A percentile compares a stretch with the other conserved stretches of the same genome.
Conservation (phyloP, 768 basidiomycete genomes). For the Lyophyllum semitale region DNA sequence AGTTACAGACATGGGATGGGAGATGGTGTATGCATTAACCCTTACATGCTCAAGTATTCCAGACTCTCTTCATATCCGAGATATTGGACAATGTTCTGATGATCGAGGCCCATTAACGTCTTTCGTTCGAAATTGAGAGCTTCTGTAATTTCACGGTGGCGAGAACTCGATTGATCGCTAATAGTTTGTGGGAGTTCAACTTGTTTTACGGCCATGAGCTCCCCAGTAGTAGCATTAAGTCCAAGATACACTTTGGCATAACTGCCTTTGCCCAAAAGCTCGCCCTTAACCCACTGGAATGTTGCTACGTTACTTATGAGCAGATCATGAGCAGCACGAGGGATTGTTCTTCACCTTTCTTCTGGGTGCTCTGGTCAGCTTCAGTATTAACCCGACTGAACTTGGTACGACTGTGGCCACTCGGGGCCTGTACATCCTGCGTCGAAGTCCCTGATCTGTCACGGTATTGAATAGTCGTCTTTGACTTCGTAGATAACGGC, state of each 20-base stretch:
- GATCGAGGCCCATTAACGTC: constrained; percentile 84
- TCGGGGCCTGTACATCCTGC: background rate
- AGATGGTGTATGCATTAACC: constrained; percentile 4
- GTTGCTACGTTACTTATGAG: constrained; percentile 41
- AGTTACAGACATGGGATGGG: background rate
- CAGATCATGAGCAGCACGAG: background rate
- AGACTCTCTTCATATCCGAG: constrained; percentile 83
- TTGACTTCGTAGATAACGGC: background rate
- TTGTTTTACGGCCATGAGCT: constrained; percentile 96
- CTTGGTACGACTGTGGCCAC: background rate
- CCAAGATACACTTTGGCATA: constrained; percentile 92
- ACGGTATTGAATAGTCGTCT: background rate
- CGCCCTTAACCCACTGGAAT: constrained; percentile 92
- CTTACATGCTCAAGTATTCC: constrained; percentile 79
- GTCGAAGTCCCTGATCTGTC: background rate
- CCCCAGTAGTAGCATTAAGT: constrained; percentile 85
- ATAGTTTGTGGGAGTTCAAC: constrained; percentile 82
- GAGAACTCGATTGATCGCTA: constrained; percentile 65
- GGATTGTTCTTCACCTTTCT: constrained; percentile 12
- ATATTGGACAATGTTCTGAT: constrained; percentile 91
- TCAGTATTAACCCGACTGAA: background rate
- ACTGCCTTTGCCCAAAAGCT: constrained; percentile 91
- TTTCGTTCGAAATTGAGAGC: constrained; percentile 86
- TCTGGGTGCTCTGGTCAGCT: background rate
- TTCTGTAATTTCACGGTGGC: constrained; percentile 70